Evolutionary conservation across 2,329 filamentous ascomycete species (phyloP).

Genomic region (Ceratocystis cubensis): DNA sequence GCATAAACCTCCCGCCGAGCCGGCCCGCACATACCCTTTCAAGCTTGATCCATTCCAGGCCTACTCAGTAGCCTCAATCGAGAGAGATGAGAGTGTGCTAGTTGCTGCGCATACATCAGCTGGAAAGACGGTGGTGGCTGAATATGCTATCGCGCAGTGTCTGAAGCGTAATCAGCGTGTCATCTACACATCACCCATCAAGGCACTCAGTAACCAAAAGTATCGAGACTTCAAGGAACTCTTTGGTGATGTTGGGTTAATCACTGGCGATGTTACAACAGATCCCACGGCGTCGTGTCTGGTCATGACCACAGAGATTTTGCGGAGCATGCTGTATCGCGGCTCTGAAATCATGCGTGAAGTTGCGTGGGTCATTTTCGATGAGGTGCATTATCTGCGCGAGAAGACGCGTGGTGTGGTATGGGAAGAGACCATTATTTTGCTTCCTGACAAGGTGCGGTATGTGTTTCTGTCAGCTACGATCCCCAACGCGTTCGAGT

Average conservation of each 20-base stretch:
- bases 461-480: slow-evolving; percentile 98
- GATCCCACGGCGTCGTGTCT: slow-evolving; percentile 96
- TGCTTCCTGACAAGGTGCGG: slow-evolving; percentile 94
- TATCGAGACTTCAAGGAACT: slow-evolving; percentile 92
- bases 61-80: slow-evolving; percentile 84
- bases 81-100: slow-evolving; percentile 88
- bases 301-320: slow-evolving; percentile 99
- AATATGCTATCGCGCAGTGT: slow-evolving; percentile 96
- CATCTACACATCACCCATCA: slow-evolving; percentile 98
- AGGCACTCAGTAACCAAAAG: slow-evolving; percentile 96
- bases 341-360: slow-evolving; percentile 99
- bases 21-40: slow-evolving; percentile 75
- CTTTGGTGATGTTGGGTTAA: slow-evolving; percentile 92
- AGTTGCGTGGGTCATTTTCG: slow-evolving; percentile 95
- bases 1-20: slow-evolving; percentile 79
- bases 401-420: slow-evolving; percentile 91
- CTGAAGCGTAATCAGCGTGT: slow-evolving; percentile 95
- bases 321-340: slow-evolving; percentile 94
- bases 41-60: slow-evolving; percentile 96
- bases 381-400: slow-evolving; percentile 97
- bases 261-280: slow-evolving; percentile 98
- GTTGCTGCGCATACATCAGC: slow-evolving; percentile 96
- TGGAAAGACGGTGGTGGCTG: slow-evolving; percentile 94
- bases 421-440: slow-evolving; percentile 98
- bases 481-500: slow-evolving; percentile 97